Evolutionary conservation across 2,329 filamentous ascomycete genomes (phyloP).

Genomic region (Arachnomyces sp.): DNA sequence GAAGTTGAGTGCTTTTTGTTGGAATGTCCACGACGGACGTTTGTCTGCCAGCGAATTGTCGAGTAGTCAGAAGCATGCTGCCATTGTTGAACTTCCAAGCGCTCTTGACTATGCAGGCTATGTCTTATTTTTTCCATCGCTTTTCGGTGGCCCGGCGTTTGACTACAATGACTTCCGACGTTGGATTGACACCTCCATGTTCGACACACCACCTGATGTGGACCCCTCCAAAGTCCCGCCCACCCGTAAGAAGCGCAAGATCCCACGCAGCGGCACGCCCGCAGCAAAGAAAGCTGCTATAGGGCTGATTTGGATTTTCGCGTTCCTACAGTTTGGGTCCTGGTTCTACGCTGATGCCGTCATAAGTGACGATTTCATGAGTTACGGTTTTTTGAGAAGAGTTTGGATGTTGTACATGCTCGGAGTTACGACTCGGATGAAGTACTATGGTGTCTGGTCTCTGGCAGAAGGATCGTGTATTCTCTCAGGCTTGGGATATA

Average conservation of each 20-base stretch:
- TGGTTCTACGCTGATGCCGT: constrained; percentile 60
- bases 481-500: constrained; percentile 85
- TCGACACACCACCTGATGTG: constrained; percentile 72
- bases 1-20: constrained; percentile 94
- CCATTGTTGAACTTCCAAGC: constrained; percentile 64
- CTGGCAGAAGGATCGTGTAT: constrained; percentile 93
- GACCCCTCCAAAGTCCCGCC: constrained; percentile 79
- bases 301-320: constrained; percentile 71
- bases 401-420: constrained; percentile 78
- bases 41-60: constrained; percentile 73
- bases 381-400: constrained; percentile 62
- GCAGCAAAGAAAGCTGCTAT: constrained; percentile 66
- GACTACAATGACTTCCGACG: constrained; percentile 88
- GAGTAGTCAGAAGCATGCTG: constrained; percentile 76
- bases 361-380: constrained; percentile 58
- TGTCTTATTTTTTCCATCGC: constrained; percentile 87
- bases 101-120: constrained; percentile 81
- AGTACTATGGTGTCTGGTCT: constrained; percentile 96
- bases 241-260: constrained; percentile 82
- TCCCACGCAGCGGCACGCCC: constrained; percentile 81
- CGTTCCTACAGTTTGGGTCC: constrained; percentile 65
- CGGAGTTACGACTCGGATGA: constrained; percentile 71
- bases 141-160: constrained; percentile 86
- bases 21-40: constrained; percentile 92
- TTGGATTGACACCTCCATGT: constrained; percentile 93